Base-by-base conservation (phyloP, 1,284 basidiomycete genomes). In the Cystobasidium slooffiae region DNA sequence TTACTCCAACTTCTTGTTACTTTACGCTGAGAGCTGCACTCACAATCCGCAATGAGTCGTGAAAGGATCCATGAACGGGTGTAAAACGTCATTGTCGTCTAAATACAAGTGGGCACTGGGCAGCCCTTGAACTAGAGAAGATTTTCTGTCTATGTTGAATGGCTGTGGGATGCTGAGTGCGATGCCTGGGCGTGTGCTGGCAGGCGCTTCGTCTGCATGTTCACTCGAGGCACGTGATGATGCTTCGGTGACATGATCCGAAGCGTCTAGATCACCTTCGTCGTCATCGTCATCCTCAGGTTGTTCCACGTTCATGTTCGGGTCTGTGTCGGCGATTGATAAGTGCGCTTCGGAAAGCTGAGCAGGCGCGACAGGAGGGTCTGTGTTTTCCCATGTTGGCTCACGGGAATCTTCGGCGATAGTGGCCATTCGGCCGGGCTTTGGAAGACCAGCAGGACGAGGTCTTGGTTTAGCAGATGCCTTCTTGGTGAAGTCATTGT, bases 401-500 rank as follows among this genome's bases (percentile, higher is more conserved):
- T 24, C 55, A 18, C 31, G 37, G n/a, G 16, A 5, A n/a, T 43
- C 56, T 41, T 59, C 56, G 10, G 37, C 9, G n/a, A 63, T 49
- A 20, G 61, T 1, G 31, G 61, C 9, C 61, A 63, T n/a, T n/a
- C 31, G 44, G 31, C 37, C 37, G 12, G 44, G n/a, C n/a, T 46
- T 22, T n/a, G 61, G 61, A 41, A 63, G 14, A 18, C 46, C 46
- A 31, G 7, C 61, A 41, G 22, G 37, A 12, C n/a, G 46, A 47
- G 22, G 0, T 41, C n/a, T 53, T 7, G 52, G 7, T 44, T 58
- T 68, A 18, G 66, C 8, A 16, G 53, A 9, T 59, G 66, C 66
- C 47, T 72, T 72, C 61, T 56, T 72, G n/a, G 69, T 63, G 8
- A 37, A 43, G 51, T 72, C 69, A 46, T 64, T 53, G 31, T 72